Evolutionary conservation across 1,284 basidiomycete species (phyloP).

Genomic region (Anthracocystis panici-leucophaei): DNA sequence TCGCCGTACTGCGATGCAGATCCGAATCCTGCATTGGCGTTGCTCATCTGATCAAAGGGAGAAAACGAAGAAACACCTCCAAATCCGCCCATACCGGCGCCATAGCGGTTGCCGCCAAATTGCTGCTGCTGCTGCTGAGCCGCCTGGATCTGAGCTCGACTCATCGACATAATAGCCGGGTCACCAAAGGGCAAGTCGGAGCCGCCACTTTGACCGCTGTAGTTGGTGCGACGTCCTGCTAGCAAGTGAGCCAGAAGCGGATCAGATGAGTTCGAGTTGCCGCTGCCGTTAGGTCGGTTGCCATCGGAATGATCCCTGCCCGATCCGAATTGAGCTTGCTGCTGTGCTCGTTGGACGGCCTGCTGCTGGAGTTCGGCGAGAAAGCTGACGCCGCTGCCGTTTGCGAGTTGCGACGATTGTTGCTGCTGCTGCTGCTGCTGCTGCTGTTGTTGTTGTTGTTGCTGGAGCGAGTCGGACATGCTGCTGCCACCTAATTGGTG

Average conservation of each 20-base stretch:
- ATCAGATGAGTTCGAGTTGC: slow-evolving; percentile 47
- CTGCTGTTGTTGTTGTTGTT: slow-evolving; percentile 38
- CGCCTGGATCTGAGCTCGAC: slow-evolving; percentile 52
- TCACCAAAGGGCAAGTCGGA: slow-evolving; percentile 54
- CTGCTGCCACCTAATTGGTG: slow-evolving; percentile 40
- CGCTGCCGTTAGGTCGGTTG: slow-evolving; percentile 27
- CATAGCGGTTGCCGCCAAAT: slow-evolving; percentile 42
- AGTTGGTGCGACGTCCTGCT: slow-evolving; percentile 41
- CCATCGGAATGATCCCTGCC: slow-evolving; percentile 27
- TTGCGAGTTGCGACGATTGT: slow-evolving; percentile 23
- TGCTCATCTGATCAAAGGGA: slow-evolving; percentile 43
- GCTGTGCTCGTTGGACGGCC: slow-evolving; percentile 44
- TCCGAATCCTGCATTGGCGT: slow-evolving; percentile 29
- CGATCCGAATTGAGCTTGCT: slow-evolving; percentile 36
- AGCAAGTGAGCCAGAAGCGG: slow-evolving; percentile 66
- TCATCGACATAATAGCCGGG: slow-evolving; percentile 63
- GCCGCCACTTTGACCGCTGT: slow-evolving; percentile 22
- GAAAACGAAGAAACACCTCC: slow-evolving; percentile 38
- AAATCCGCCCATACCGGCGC: slow-evolving; percentile 30
- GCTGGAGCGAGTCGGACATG: slow-evolving; percentile 28
- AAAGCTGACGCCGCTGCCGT: slow-evolving; percentile 42
- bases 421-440: slow-evolving; percentile 16
- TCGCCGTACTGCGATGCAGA: slow-evolving; percentile 33
- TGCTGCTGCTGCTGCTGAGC: slow-evolving; percentile 54
- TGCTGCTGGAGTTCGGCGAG: slow-evolving; percentile 52